Conservation (phyloP, 108 stramenopile species). For the Cyclotella choctawhatcheeana region DNA sequence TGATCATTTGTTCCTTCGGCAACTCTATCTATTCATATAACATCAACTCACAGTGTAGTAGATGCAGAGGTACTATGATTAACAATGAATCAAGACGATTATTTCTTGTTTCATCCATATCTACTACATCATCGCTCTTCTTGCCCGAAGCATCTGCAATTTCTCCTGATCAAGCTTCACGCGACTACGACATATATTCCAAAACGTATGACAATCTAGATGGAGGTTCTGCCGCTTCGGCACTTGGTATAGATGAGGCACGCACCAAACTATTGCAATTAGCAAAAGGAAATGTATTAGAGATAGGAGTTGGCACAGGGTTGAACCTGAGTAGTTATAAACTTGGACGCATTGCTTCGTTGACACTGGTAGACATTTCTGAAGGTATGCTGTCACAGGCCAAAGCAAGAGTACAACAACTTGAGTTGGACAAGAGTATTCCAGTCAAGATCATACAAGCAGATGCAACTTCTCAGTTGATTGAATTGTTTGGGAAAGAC, state of each 20-base stretch:
- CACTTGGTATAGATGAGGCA: slow-evolving; percentile 78
- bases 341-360: slow-evolving; percentile 50
- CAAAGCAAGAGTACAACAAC: slow-evolving; percentile 15
- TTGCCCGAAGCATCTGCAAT: slow-evolving; percentile 41
- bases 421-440: slow-evolving; percentile 19
- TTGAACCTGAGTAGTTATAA: slow-evolving; percentile 73
- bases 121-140: not conserved
- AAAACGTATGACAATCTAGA: slow-evolving; percentile 79
- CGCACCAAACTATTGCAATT: slow-evolving; percentile 56
- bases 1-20: too few species aligned
- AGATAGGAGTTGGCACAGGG: slow-evolving; percentile 89
- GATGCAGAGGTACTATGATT: not conserved
- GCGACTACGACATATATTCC: slow-evolving; percentile 78
- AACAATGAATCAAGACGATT: slow-evolving; percentile 8
- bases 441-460: slow-evolving; percentile 65
- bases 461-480: slow-evolving; percentile 79
- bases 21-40: too few species aligned
- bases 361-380: slow-evolving; percentile 82
- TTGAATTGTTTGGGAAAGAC: slow-evolving; percentile 56
- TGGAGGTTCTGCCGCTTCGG: slow-evolving; percentile 67
- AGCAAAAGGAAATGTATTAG: slow-evolving; percentile 77
- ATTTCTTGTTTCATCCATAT: slow-evolving; percentile 2
- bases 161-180: slow-evolving; percentile 66
- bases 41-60: too few species aligned
- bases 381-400: slow-evolving; percentile 80